Conservation (phyloP, 371 early-diverging fungal genomes). For the Choanephora cucurbitarum region DNA sequence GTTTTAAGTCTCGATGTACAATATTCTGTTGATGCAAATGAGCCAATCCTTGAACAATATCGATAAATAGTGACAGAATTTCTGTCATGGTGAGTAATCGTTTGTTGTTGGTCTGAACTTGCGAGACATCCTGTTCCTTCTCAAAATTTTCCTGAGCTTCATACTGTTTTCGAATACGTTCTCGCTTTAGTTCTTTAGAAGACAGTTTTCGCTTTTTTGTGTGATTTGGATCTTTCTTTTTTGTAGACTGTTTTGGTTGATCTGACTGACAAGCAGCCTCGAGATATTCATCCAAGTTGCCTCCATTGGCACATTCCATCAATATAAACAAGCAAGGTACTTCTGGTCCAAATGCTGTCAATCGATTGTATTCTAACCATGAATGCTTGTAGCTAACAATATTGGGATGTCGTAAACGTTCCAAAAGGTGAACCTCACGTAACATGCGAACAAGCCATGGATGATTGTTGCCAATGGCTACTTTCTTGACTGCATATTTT, state of each 20-base stretch:
- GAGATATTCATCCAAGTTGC: conserved; percentile 93
- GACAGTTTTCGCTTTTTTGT: conserved; percentile 16
- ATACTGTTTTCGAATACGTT: conserved; percentile 36
- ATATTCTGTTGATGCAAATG: conserved; percentile 84
- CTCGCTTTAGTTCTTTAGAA: conserved; percentile 37
- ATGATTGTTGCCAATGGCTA: conserved; percentile 88
- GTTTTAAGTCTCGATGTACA: conserved; percentile 92
- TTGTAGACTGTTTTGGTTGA: conserved; percentile 1
- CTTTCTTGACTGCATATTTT: conserved; percentile 92
- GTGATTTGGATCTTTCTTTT: background rate
- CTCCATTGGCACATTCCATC: conserved; percentile 97
- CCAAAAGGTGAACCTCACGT: conserved; percentile 89
- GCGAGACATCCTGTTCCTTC: conserved; percentile 17
- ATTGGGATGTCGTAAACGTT: conserved; percentile 86
- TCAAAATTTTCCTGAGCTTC: conserved; percentile 30
- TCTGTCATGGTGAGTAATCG: conserved; percentile 64
- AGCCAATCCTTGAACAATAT: conserved; percentile 84
- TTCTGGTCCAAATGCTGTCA: conserved; percentile 83
- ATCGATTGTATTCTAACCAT: conserved; percentile 85
- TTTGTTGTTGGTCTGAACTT: conserved; percentile 14
- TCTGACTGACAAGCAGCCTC: conserved; percentile 24
- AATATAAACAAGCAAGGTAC: conserved; percentile 95
- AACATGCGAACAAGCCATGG: conserved; percentile 94
- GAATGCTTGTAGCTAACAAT: conserved; percentile 94
- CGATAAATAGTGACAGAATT: conserved; percentile 84